phyloP scores from a whole-genome alignment of 2,329 filamentous ascomycete genomes.

The Blastomyces emzantsi region DNA sequence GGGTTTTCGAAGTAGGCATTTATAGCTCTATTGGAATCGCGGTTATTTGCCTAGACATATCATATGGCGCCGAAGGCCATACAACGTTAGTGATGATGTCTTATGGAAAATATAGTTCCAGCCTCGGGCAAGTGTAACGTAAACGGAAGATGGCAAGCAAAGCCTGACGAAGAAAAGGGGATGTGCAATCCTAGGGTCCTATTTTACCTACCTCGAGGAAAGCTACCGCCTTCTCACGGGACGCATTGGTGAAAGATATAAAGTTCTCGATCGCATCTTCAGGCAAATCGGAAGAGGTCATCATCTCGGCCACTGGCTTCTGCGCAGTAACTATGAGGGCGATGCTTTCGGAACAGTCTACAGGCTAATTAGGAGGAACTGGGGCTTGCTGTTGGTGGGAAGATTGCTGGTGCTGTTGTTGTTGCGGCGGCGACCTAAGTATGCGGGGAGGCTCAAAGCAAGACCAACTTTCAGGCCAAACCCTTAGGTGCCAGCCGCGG shows the following conservation, averaged over 20 bases:
- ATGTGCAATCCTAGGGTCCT: neutral
- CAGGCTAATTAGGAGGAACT: neutral
- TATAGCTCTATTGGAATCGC: constrained; percentile 38
- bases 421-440: neutral
- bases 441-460: neutral
- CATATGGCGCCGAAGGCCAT: neutral
- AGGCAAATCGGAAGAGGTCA: constrained; percentile 12
- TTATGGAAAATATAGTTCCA: constrained; percentile 1
- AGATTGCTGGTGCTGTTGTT: neutral
- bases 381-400: neutral
- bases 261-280: constrained; percentile 36
- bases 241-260: constrained; percentile 33
- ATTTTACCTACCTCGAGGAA: constrained; percentile 32
- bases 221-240: constrained; percentile 32
- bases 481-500: neutral
- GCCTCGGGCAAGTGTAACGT: neutral
- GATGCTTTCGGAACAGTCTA: neutral
- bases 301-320: neutral
- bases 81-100: neutral
- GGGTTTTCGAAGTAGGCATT: constrained; percentile 43
- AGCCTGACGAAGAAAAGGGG: neutral
- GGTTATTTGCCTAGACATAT: constrained; percentile 35
- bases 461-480: neutral
- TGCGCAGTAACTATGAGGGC: neutral
- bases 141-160: neutral